A percentile compares a stretch with the other conserved stretches of the same genome.
Conservation (phyloP, 805 yeast species). For the Grigorovia jiainica region DNA sequence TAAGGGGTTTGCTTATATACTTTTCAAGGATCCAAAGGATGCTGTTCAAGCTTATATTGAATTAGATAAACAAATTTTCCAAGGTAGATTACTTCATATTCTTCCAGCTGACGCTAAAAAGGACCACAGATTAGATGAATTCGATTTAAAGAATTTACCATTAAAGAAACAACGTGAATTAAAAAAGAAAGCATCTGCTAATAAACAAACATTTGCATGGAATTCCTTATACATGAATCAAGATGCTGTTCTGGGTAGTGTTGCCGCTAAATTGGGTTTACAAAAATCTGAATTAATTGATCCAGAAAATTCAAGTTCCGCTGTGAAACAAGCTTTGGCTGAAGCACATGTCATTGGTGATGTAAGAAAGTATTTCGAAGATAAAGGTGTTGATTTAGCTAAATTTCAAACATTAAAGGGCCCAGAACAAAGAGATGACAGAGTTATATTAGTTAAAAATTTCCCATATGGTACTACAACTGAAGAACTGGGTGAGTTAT, state of each 20-base stretch:
- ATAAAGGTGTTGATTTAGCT: conserved; percentile 74
- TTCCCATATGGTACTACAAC: conserved; percentile 80
- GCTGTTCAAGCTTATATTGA: conserved; percentile 68
- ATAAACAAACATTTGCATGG: conserved; percentile 88
- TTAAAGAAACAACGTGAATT: conserved; percentile 83
- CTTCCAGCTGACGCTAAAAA: conserved; percentile 79
- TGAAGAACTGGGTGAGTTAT: conserved; percentile 75
- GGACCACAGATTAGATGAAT: conserved; percentile 78
- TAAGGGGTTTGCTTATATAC: conserved; percentile 86
- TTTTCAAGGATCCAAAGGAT: conserved; percentile 55
- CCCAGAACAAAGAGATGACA: conserved; percentile 59
- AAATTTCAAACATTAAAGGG: conserved; percentile 44
- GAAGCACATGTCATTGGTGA: conserved; percentile 93
- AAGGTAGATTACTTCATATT: conserved; percentile 86
- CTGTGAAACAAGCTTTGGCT: conserved; percentile 94
- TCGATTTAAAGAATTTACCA: conserved; percentile 83
- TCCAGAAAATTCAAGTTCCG: conserved; percentile 77
- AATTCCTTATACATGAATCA: conserved; percentile 82
- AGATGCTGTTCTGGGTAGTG: conserved; percentile 87
- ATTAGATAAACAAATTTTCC: conserved; percentile 83
- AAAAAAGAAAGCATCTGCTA: conserved; percentile 73
- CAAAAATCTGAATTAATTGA: conserved; percentile 76
- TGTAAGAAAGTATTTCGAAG: conserved; percentile 79
- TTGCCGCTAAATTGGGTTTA: conserved; percentile 76
- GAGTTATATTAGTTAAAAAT: conserved; percentile 74